Evolutionary conservation across 495 filamentous ascomycete species (phyloP), one percentile per base, ranked within the genome.

Genomic region (Cudoniella acicularis): DNA sequence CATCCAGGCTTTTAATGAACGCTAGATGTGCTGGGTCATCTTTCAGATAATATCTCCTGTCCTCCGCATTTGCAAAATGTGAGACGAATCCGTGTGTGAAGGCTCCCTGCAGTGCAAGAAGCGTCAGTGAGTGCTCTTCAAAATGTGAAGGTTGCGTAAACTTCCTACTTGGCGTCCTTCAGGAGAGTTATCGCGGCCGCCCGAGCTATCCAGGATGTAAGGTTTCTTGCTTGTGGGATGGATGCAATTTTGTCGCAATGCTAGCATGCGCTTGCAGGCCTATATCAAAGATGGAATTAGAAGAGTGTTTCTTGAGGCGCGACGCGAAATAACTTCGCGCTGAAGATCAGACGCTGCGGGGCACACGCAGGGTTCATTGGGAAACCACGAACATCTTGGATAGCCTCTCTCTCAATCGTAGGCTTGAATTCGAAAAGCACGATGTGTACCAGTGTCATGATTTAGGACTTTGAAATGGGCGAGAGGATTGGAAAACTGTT

Each of bases 171-270:
- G 80, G 11, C 78, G 69, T 3, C 82, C 86, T 69, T 90, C 87
- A 0, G 71, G 70, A 0, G 84, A 88, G 64, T 85, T 87, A 61
- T 91, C 82, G 51, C 66, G 69, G 0, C 88, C 87, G 1, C 84
- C 87, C 0, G 75, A 80, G 3, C 76, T 64, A 0, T 80, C 73
- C 47, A 75, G 74, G 61, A 91, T 83, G 64, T 90, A 91, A 0
- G 77, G 78, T 23, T 73, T 67, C 17, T 79, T 62, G 8, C 72
- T 72, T 0, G 64, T 72, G 3, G 80, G 77, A 51, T 82, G 78
- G 0, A 80, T 21, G 69, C 82, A 84, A 10, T 70, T 69, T 13
- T 72, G 59, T 30, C 75, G 73, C 23, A 81, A 56, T 1, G 66
- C 64, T 3, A 77, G 59, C 57, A 68, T 65, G 17, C 60, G 54